Evolutionary conservation across 805 yeast species (phyloP).

Genomic region (Debaryomyces maramus): DNA sequence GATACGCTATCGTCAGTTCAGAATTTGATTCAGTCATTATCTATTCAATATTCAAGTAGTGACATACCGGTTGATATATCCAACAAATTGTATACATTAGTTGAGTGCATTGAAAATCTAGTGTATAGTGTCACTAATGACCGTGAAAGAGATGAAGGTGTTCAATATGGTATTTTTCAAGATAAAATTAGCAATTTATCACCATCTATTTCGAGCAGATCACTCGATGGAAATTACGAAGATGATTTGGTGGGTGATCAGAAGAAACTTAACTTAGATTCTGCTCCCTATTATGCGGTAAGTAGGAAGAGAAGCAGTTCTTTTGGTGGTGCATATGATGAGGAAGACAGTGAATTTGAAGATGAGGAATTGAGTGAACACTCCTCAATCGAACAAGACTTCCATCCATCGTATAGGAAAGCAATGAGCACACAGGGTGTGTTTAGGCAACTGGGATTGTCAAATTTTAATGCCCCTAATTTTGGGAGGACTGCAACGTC

Average conservation of each 20-base stretch:
- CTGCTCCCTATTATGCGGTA: too few species aligned
- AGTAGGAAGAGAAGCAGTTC: too few species aligned
- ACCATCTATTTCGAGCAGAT: slow-evolving; percentile 14
- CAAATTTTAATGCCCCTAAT: neutral
- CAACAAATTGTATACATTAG: slow-evolving; percentile 8
- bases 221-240: slow-evolving; percentile 2
- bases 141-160: neutral
- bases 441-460: neutral
- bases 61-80: slow-evolving; percentile 8
- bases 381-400: too few species aligned
- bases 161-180: slow-evolving; percentile 11
- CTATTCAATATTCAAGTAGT: slow-evolving; percentile 8
- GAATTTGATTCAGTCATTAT: slow-evolving; percentile 12
- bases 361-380: slow-evolving; percentile 5
- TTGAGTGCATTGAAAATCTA: neutral
- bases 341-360: slow-evolving; percentile 15
- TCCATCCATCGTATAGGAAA: neutral
- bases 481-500: too few species aligned
- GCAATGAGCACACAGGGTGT: neutral
- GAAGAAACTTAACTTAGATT: too few species aligned
- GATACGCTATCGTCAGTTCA: slow-evolving; percentile 10
- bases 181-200: slow-evolving; percentile 11
- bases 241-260: neutral
- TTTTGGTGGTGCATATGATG: slow-evolving; percentile 1
- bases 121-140: neutral